Base-by-base conservation (phyloP, 805 yeast genomes). In the Priceomyces haplophilus region DNA sequence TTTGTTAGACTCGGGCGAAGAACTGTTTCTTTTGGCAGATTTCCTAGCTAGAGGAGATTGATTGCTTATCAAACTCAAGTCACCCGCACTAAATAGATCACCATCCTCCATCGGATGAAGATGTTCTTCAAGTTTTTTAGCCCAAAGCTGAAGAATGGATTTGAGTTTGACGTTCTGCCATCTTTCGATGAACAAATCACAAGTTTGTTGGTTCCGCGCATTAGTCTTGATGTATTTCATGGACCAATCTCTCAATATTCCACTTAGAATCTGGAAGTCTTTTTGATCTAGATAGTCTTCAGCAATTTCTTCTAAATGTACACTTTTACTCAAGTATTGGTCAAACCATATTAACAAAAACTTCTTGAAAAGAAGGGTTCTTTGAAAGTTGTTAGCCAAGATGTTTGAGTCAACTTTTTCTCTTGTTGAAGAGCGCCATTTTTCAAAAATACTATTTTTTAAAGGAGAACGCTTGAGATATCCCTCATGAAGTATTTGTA, bases 91-190 rank as follows among this genome's bases (percentile, higher is more conserved):
- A 12, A 41, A 42, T 21, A 46, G 42, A 10, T 50, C 49, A 7
- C 23, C 41, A 5, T 37, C 42, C 3, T 37, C 16, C 10, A 23
- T 30, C n/a, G 33, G 31, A 10, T 38, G 23, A 3, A 37, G 38
- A 20, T 42, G 38, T 36, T 55, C 53, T 34, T 46, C 45, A 2
- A 50, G 36, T 41, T 65, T 68, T 38, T 54, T 58, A 3, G 55
- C 15, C 76, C 76, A 70, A 11, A 70, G 49, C 30, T 67, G 72
- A 44, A 69, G 65, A 10, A 69, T 56, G 0, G 67, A 50, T 27
- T 53, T 52, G 38, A 56, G 29, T 24, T 58, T 54, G 7, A 59
- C 50, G 4, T 47, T 37, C 34, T 65, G 59, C 68, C 67, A 65
- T 41, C 67, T 56, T 18, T 55, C 59, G 4, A 55, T 42, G 42